Conservation (phyloP, 169 alveolate genomes). For the Plasmodium billcollinsi region DNA sequence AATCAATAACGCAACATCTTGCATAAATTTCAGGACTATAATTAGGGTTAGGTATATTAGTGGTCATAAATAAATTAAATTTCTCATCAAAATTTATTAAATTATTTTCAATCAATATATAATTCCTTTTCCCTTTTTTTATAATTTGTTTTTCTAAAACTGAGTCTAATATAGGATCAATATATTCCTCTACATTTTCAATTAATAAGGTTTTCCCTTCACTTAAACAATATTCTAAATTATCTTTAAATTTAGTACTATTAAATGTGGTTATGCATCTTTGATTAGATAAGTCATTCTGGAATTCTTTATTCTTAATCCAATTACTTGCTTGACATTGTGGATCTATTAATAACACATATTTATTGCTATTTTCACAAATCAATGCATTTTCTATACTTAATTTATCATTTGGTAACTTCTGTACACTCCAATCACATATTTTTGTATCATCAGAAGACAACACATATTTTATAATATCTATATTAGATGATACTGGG, state of each 20-base stretch:
- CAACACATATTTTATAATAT: slow-evolving; percentile 56
- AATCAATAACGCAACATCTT: slow-evolving; percentile 96
- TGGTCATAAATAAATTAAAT: slow-evolving; percentile 95
- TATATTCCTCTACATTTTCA: slow-evolving; percentile 96
- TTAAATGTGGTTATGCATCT: slow-evolving; percentile 90
- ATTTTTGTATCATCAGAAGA: slow-evolving; percentile 70
- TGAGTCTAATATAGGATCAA: slow-evolving; percentile 97
- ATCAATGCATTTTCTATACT: slow-evolving; percentile 89
- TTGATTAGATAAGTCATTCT: slow-evolving; percentile 85
- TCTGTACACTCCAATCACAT: slow-evolving; percentile 84
- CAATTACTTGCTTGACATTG: slow-evolving; percentile 88
- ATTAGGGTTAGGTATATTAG: slow-evolving; percentile 96
- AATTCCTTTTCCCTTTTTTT: slow-evolving; percentile 90
- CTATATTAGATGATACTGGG: slow-evolving; percentile 81
- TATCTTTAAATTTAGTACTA: slow-evolving; percentile 93
- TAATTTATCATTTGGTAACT: slow-evolving; percentile 86
- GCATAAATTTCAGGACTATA: slow-evolving; percentile 98
- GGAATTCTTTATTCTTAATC: slow-evolving; percentile 84
- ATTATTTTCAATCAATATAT: slow-evolving; percentile 93
- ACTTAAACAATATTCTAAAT: slow-evolving; percentile 92
- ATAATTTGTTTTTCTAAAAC: slow-evolving; percentile 95
- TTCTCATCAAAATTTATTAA: slow-evolving; percentile 93
- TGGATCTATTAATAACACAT: slow-evolving; percentile 89
- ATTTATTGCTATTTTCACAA: slow-evolving; percentile 82
- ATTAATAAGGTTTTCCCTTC: slow-evolving; percentile 94